These are phyloP conservation scores for Rostrohypoxylon terebratum DNA, from an alignment of 495 filamentous ascomycete species.

Conservation along the genomic window DNA sequence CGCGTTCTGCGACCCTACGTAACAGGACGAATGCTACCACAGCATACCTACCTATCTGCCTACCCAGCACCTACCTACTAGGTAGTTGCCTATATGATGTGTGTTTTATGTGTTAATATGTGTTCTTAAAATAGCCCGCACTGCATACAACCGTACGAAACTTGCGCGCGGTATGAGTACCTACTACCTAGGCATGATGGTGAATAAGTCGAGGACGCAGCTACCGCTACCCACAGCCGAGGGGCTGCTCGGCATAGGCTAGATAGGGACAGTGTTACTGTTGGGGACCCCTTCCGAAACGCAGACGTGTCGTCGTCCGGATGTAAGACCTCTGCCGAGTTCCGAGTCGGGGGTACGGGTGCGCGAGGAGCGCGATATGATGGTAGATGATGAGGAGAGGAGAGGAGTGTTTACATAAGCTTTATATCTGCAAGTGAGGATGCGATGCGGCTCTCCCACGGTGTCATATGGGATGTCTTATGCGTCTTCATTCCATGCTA, in stretches of 20 bases:
- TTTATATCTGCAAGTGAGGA: not conserved
- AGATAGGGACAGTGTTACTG: constrained; percentile 15
- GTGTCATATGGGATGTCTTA: not conserved
- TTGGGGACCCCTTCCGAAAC: constrained; percentile 28
- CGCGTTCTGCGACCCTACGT: not conserved
- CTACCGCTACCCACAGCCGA: constrained; percentile 36
- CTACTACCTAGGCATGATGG: too few relatives aligned
- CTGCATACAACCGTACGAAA: constrained; percentile 25
- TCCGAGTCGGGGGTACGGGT: constrained; percentile 20
- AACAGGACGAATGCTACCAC: not conserved
- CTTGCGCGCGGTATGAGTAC: constrained; percentile 8
- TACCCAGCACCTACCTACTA: not conserved
- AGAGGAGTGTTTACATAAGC: constrained; percentile 17
- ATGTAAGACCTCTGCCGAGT: constrained; percentile 4
- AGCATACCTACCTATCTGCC: not conserved
- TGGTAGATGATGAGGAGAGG: not conserved
- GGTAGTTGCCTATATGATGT: not conserved
- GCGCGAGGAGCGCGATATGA: constrained; percentile 4
- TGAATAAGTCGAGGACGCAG: not conserved
- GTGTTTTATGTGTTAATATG: not conserved
- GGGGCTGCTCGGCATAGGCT: constrained; percentile 1
- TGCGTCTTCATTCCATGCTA: too few relatives aligned
- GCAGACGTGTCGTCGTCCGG: not conserved
- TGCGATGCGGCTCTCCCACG: not conserved
- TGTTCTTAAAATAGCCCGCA: constrained; percentile 32